Evolutionary conservation across 306 rosid genomes (phyloP).

Genomic region (Sindora glabra): DNA sequence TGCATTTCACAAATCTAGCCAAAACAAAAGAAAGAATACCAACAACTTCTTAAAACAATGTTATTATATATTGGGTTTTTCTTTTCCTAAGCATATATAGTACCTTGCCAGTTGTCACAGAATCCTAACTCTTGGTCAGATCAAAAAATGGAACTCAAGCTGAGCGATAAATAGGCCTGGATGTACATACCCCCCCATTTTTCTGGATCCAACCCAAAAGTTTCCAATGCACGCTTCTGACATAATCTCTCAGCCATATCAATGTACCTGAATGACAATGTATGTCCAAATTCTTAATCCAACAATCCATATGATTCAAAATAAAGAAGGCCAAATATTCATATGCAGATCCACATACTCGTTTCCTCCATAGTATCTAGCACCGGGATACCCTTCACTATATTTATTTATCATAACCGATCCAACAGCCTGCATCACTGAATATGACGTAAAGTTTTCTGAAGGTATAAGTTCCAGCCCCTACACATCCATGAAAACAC

Average conservation of each 20-base stretch:
- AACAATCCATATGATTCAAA: background rate
- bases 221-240: constrained; percentile 79
- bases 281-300: constrained; percentile 1
- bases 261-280: constrained; percentile 53
- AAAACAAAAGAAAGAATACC: background rate
- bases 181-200: constrained; percentile 81
- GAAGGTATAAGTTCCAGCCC: constrained; percentile 86
- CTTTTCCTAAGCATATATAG: background rate
- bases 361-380: constrained; percentile 94
- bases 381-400: constrained; percentile 93
- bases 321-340: background rate
- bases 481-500: constrained; percentile 21
- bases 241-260: constrained; percentile 90
- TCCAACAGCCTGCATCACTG: constrained; percentile 96
- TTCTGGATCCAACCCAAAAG: constrained; percentile 78
- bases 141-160: constrained; percentile 5
- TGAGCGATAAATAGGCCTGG: background rate
- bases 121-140: background rate
- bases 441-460: constrained; percentile 74
- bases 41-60: background rate
- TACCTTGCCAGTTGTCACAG: background rate
- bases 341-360: constrained; percentile 48
- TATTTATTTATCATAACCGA: constrained; percentile 91
- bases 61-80: background rate
- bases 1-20: background rate